Base-by-base conservation (phyloP, 2,329 filamentous ascomycete species). In the Colletotrichum tofieldiae region DNA sequence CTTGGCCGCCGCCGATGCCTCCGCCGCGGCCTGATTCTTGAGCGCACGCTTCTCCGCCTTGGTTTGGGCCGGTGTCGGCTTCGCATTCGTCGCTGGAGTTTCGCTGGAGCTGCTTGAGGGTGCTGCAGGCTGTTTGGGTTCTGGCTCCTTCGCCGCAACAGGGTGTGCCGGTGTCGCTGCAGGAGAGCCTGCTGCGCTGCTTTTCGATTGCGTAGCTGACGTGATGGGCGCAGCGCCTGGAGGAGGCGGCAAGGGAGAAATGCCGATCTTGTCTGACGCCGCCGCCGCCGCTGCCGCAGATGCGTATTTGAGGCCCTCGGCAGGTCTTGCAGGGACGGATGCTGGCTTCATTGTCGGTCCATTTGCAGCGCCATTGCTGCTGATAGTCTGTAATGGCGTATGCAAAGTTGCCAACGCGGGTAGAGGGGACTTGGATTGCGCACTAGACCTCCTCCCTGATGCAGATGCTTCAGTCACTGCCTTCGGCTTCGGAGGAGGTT, bases 231-330 rank as follows among this genome's bases (percentile, higher is more conserved):
- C 80, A 54, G 86, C 82, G 47, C 93, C 93, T 37, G 95, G 95
- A 77, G 96, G 96, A 74, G 96, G 96, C 67, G 96, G 96, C 78
- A 98, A 87, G 51, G 96, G 96, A 71, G 96, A 92, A 79, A 99
- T 98, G 35, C 96, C 96, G 39, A 98, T 94, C 83, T 86, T 89
- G 76, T 98, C 95, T 81, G 91, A 95, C 56, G 95, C 94, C 1
- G 96, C 96, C 0, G 96, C 96, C 0, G 96, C 96, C 0, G 96
- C 96, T 0, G 96, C 96, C 0, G 96, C 96, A 47, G 96, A 98
- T 55, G 96, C 96, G 81, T 99, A 99, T 83, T 98, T 98, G 76
- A 99, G 87, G 1, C 93, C 94, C 81, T 98, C 96, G 59, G 94
- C 93, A 8, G 94, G 92, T 81, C 96, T 91, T 71, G 93, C 91